Conservation (phyloP, 768 basidiomycete genomes). For the Leccinum olivaceopallidum region DNA sequence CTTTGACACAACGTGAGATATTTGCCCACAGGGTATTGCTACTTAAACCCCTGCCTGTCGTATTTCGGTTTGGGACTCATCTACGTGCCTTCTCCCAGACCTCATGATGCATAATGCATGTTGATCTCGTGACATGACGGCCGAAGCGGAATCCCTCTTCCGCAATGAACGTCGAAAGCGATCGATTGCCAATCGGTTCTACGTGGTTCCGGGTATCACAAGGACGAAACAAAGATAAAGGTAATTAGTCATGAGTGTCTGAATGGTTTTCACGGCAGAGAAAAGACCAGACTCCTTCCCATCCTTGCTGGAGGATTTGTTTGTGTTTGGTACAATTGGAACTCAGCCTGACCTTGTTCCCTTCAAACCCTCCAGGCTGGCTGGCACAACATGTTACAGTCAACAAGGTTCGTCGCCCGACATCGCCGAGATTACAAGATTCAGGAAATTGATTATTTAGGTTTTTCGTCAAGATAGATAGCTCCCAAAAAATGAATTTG, state of each 20-base stretch:
- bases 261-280: not conserved
- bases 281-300: no score
- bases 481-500: no score
- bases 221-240: constrained; percentile 1
- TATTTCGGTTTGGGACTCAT: constrained; percentile 9
- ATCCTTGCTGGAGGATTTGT: no score
- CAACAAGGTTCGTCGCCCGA: no score
- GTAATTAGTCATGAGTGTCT: not conserved
- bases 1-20: constrained; percentile 1
- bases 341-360: no score
- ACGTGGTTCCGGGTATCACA: not conserved
- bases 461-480: no score
- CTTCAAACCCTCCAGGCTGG: no score
- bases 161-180: not conserved
- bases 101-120: not conserved
- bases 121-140: constrained; percentile 2
- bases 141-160: constrained; percentile 1
- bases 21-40: constrained; percentile 1
- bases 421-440: no score
- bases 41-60: constrained; percentile 11
- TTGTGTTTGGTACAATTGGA: no score
- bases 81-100: not conserved
- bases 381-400: no score
- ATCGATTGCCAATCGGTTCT: not conserved
- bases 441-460: no score